These are phyloP conservation scores for Rhizopus stolonifer DNA, from an alignment of 371 early-diverging fungal genomes.

Conservation along the genomic window DNA sequence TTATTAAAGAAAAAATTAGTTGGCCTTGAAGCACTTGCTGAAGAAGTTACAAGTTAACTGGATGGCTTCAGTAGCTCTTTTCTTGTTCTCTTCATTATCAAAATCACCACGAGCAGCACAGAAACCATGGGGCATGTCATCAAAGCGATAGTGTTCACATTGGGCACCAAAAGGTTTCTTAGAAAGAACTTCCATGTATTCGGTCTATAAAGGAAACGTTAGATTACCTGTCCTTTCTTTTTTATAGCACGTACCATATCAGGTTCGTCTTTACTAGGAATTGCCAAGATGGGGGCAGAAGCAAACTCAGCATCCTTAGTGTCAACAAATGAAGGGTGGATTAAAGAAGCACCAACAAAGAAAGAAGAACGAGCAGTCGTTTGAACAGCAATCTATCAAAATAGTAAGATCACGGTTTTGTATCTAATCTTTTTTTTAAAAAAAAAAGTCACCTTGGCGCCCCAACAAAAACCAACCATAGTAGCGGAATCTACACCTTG, in stretches of 20 bases:
- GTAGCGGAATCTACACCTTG: slow-evolving; percentile 47
- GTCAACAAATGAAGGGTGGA: slow-evolving; percentile 64
- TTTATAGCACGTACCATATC: slow-evolving; percentile 40
- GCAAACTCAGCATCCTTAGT: slow-evolving; percentile 53
- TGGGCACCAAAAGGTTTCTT: slow-evolving; percentile 59
- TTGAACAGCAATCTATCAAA: slow-evolving; percentile 34
- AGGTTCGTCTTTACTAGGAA: slow-evolving; percentile 67
- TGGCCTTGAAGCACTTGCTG: slow-evolving; percentile 20
- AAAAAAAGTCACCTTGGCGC: slow-evolving; percentile 38
- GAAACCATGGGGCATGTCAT: slow-evolving; percentile 73
- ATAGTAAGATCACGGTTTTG: too few species aligned
- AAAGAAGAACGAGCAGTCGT: slow-evolving; percentile 29
- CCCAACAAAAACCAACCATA: slow-evolving; percentile 72
- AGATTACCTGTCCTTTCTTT: neutral
- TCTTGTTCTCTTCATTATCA: slow-evolving; percentile 41
- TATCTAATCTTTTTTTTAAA: neutral
- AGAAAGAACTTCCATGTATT: slow-evolving; percentile 44
- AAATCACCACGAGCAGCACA: slow-evolving; percentile 70
- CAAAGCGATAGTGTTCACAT: slow-evolving; percentile 59
- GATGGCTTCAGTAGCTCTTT: slow-evolving; percentile 56
- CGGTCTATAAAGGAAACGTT: slow-evolving; percentile 22
- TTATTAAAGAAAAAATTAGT: slow-evolving; percentile 2
- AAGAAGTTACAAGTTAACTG: slow-evolving; percentile 55
- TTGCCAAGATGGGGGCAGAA: slow-evolving; percentile 54
- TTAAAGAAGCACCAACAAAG: slow-evolving; percentile 51